Evolutionary conservation across 2,329 filamentous ascomycete species (phyloP), one percentile per base, ranked within the genome.

Genomic region (Trichophyton simii): DNA sequence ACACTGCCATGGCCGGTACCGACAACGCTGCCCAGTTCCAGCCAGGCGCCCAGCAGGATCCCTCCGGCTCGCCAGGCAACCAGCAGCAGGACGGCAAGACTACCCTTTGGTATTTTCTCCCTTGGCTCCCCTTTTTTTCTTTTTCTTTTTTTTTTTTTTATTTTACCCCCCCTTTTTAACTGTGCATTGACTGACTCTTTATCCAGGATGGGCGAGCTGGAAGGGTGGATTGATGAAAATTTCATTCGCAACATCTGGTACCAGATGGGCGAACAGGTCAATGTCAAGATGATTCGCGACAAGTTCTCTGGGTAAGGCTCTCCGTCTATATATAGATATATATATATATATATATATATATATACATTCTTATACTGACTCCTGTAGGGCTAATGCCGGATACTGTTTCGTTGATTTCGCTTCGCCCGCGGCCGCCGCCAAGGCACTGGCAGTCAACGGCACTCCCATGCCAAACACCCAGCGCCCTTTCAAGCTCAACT

Each of bases 241-340:
- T 99, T 97, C 75, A 89, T 99, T 72, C 91, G 95, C 77, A 94
- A 88, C 68, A 85, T 97, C 54, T 97, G 90, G 83, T 95, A 90
- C 71, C 86, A 91, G 69, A 88, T 96, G 79, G 91, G 88, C 68
- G 94, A 97, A 77, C 86, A 86, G 66, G 94, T 99, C 70, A 96
- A 96, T 70, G 94, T 99, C 69, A 99, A 99, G 84, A 96, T 99
- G 83, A 99, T 99, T 71, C 89, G 94, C 67, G 94, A 99, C 80
- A 96, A 96, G 78, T 96, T 96, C 76, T 96, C 92, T 72, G 94
- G 92, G 91, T 96, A 82, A 22, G 25, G 25, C 25, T 25, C 34
- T 38, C 55, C 25, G 2, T 25, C 25, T 25, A 25, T 25, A 25
- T 28, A 41, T 11, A 41, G 2, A 25, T 25, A 25, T 25, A 3